Percentiles rank a stretch among this genome's conserved stretches.
Conservation (phyloP, 176 grass and related monocot genomes). For the Paspalum vaginatum region DNA sequence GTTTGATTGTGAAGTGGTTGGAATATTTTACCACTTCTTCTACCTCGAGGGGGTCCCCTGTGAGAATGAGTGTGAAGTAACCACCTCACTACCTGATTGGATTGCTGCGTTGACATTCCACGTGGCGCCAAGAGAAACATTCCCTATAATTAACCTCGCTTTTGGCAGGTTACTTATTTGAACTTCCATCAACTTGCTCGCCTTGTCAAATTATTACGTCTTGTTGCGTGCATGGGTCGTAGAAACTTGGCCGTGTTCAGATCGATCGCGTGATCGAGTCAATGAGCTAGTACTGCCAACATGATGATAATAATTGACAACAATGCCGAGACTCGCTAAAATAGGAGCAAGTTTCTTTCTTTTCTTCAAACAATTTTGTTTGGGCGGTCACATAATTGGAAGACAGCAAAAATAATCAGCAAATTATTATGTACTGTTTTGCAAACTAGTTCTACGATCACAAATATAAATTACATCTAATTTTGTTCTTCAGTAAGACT, state of each 20-base stretch:
- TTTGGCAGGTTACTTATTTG: slow-evolving; percentile 23
- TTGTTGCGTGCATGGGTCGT: slow-evolving; percentile 22
- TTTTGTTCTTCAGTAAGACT: neutral
- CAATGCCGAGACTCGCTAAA: neutral
- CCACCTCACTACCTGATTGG: neutral
- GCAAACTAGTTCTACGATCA: neutral
- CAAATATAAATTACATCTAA: neutral
- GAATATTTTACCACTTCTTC: neutral
- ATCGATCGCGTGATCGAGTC: neutral
- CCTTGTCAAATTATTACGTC: neutral
- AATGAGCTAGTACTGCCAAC: slow-evolving; percentile 12
- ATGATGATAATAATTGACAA: neutral
- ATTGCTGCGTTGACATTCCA: neutral
- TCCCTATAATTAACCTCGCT: slow-evolving; percentile 11
- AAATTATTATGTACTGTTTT: neutral
- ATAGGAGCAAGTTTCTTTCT: neutral
- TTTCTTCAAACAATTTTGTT: neutral
- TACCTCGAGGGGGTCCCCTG: neutral
- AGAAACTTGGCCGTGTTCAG: neutral
- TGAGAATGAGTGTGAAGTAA: slow-evolving; percentile 23
- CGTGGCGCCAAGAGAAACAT: neutral
- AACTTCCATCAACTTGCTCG: slow-evolving; percentile 22
- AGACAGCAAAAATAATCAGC: neutral
- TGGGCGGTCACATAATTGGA: neutral
- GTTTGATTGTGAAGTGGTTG: slow-evolving; percentile 5